These are phyloP conservation scores for Beauveria australis DNA, from an alignment of 2,329 filamentous ascomycete genomes.

Conservation along the genomic window DNA sequence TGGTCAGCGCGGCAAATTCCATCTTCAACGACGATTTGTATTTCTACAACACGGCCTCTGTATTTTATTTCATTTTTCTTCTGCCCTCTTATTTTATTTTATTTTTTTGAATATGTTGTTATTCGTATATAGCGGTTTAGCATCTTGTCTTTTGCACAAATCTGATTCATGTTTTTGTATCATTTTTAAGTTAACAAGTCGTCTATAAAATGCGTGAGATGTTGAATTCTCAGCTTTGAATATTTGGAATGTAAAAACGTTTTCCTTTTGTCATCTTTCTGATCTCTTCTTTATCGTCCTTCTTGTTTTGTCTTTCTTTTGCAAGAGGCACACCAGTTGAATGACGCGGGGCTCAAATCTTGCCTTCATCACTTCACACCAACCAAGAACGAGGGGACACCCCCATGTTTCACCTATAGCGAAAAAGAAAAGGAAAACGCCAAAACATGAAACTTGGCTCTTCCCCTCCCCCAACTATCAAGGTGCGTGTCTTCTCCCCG, in stretches of 20 bases:
- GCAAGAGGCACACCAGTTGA: slow-evolving; percentile 13
- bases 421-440: too few relatives aligned
- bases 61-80: too few relatives aligned
- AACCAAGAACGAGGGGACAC: neutral
- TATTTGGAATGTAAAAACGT: neutral
- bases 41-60: neutral
- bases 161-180: neutral
- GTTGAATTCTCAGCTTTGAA: neutral
- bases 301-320: neutral
- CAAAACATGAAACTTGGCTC: neutral
- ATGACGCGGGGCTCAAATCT: neutral
- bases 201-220: neutral
- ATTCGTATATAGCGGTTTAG: neutral
- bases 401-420: neutral
- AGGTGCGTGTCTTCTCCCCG: neutral
- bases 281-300: neutral
- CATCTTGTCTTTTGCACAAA: neutral
- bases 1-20: neutral
- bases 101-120: neutral
- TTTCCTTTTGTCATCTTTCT: neutral
- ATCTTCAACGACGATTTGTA: neutral
- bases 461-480: neutral
- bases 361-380: neutral
- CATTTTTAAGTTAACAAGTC: neutral
- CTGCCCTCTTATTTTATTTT: neutral